These are phyloP conservation scores for Didymellaceae sp. DNA, from an alignment of 2,329 filamentous ascomycete species.

Conservation along the genomic window DNA sequence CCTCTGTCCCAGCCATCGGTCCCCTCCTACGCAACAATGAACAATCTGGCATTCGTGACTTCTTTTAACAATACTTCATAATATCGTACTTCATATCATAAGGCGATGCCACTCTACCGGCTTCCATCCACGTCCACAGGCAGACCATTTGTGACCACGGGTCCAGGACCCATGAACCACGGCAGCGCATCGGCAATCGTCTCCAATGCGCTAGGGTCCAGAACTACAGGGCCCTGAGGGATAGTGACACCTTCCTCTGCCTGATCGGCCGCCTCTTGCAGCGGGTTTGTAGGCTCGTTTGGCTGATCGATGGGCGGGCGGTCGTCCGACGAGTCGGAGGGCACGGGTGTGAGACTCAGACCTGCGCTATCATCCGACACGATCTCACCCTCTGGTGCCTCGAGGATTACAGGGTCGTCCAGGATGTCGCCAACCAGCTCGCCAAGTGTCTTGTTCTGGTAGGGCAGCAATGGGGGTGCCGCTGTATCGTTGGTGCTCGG, in stretches of 20 bases:
- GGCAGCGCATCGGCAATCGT: slow-evolving; percentile 9
- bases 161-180: slow-evolving; percentile 1
- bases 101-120: background rate
- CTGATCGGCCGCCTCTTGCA: slow-evolving; percentile 10
- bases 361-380: background rate
- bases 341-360: background rate
- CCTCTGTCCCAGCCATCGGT: slow-evolving; percentile 11
- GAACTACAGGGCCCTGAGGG: background rate
- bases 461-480: background rate
- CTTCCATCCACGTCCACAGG: background rate
- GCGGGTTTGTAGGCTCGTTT: background rate
- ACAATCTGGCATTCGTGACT: too few species aligned
- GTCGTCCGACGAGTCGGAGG: background rate
- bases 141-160: background rate
- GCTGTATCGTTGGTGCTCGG: background rate
- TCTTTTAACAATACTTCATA: slow-evolving; percentile 1
- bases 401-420: background rate
- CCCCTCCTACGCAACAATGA: background rate
- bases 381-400: background rate
- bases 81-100: background rate
- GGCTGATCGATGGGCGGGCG: background rate
- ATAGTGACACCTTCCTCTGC: slow-evolving; percentile 2
- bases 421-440: slow-evolving; percentile 8
- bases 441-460: slow-evolving; percentile 12
- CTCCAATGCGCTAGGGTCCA: background rate